A percentile compares a stretch with the other conserved stretches of the same genome.
These are phyloP conservation scores for Saitozyma podzolica DNA, from an alignment of 768 basidiomycete genomes.

Conservation along the genomic window DNA sequence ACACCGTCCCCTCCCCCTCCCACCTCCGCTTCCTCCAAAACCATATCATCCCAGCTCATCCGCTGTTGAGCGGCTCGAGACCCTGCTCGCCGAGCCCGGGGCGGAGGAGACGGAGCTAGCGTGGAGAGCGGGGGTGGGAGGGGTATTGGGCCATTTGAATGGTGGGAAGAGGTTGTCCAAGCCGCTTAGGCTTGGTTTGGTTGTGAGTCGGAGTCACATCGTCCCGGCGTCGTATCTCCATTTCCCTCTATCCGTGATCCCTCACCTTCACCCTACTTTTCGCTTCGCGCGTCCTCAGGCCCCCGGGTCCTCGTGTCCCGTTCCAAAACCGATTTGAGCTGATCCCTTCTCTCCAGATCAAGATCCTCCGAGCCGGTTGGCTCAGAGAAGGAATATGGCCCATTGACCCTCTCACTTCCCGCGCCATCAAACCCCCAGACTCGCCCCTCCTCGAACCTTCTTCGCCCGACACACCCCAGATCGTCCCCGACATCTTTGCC, in stretches of 20 bases:
- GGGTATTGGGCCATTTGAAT: constrained; percentile 17
- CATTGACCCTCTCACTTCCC: constrained; percentile 25
- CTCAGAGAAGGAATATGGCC: constrained; percentile 46
- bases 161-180: constrained; percentile 27
- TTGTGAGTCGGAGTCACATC: constrained; percentile 21
- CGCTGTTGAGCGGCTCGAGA: constrained; percentile 25
- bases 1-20: constrained; percentile 17
- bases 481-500: background rate
- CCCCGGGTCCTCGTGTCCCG: no score
- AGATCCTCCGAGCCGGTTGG: constrained; percentile 35
- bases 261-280: no score
- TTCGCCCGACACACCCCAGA: background rate
- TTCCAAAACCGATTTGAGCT: background rate
- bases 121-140: constrained; percentile 30
- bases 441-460: constrained; percentile 16
- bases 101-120: constrained; percentile 29
- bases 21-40: constrained; percentile 14
- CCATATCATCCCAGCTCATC: constrained; percentile 4
- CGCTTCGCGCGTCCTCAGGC: no score
- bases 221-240: no score
- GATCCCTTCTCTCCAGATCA: constrained; percentile 22
- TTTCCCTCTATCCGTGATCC: no score
- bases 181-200: constrained; percentile 36
- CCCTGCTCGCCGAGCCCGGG: constrained; percentile 21
- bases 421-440: constrained; percentile 28